Conservation (phyloP, 805 yeast species). For the Wickerhamiella lipophila region DNA sequence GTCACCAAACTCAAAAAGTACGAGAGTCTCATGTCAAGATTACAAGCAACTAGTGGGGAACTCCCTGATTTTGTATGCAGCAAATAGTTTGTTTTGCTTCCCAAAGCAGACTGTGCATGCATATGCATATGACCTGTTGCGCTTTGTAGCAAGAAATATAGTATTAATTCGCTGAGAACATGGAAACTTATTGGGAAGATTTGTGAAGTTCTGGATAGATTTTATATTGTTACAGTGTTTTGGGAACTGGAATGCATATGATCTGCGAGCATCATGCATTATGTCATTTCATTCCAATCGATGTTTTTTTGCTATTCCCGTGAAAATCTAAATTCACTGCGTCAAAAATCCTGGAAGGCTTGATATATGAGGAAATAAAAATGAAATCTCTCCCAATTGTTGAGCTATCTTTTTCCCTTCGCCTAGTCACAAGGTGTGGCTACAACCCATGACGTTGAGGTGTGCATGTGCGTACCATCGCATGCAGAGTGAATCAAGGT, state of each 20-base stretch:
- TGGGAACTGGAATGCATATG: conserved; percentile 3
- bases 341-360: background rate
- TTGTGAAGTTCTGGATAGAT: too few relatives aligned
- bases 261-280: conserved; percentile 1
- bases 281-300: conserved; percentile 9
- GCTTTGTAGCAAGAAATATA: background rate
- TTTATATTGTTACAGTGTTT: too few relatives aligned
- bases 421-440: background rate
- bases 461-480: background rate
- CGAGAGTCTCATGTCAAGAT: conserved; percentile 5
- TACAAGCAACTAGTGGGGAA: background rate
- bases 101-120: conserved; percentile 11
- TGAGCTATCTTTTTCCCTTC: too few relatives aligned
- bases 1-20: conserved; percentile 10
- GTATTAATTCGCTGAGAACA: background rate
- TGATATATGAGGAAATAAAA: too few relatives aligned
- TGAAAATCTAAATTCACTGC: background rate
- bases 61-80: conserved; percentile 10
- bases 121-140: background rate
- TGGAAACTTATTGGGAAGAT: background rate
- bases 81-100: conserved; percentile 10
- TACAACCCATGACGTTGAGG: background rate
- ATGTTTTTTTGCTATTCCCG: background rate
- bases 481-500: background rate
- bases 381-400: too few relatives aligned